These are phyloP conservation scores for Cytospora chrysosperma DNA, from an alignment of 2,329 filamentous ascomycete species.

Conservation along the genomic window DNA sequence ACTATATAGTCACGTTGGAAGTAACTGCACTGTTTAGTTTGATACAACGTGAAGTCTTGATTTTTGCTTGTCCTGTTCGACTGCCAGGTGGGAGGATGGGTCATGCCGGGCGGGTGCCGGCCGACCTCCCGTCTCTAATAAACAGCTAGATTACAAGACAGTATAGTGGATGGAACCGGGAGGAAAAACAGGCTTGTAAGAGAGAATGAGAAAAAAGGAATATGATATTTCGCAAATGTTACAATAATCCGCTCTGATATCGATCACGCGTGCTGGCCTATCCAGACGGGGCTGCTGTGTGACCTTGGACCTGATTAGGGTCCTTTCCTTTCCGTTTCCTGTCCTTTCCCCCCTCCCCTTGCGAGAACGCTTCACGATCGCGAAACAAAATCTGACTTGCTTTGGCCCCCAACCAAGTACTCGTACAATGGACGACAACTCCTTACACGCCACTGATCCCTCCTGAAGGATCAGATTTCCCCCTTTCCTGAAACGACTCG, in stretches of 20 bases:
- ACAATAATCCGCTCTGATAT: conserved; percentile 13
- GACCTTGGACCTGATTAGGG: background rate
- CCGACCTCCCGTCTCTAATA: background rate
- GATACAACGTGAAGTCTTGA: background rate
- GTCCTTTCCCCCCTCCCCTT: background rate
- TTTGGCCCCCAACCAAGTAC: conserved; percentile 12
- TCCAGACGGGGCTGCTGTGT: conserved; percentile 12
- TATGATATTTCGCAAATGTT: conserved; percentile 18
- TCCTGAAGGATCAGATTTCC: conserved; percentile 19
- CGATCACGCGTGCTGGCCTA: conserved; percentile 8
- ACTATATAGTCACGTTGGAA: background rate
- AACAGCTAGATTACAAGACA: background rate
- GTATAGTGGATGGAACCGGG: background rate
- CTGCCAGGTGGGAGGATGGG: background rate
- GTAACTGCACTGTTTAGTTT: background rate
- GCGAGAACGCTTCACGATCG: conserved; percentile 20
- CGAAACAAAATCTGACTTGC: conserved; percentile 11
- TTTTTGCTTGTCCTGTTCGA: background rate
- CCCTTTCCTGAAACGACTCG: conserved; percentile 16
- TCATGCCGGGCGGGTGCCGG: background rate
- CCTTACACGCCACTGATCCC: conserved; percentile 18
- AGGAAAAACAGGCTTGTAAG: background rate
- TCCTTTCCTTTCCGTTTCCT: background rate
- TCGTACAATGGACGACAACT: conserved; percentile 21
- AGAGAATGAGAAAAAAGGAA: conserved; percentile 1